These are phyloP conservation scores for Durio zibethinus DNA, from an alignment of 345 rosid species.

Conservation along the genomic window DNA sequence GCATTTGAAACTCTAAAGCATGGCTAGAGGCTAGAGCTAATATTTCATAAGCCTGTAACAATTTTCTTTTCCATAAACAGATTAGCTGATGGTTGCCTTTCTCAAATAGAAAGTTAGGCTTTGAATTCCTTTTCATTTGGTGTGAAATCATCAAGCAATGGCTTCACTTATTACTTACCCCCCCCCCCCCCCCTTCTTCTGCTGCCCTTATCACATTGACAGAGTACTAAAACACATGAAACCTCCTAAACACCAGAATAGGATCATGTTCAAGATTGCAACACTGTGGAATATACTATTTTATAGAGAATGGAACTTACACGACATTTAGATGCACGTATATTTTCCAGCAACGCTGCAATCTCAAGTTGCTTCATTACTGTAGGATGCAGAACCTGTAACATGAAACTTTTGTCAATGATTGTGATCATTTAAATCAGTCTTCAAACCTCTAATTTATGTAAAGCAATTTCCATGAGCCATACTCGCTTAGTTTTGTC, in stretches of 20 bases:
- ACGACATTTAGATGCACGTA: constrained; percentile 52
- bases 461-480: constrained; percentile 1
- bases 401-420: constrained; percentile 8
- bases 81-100: not conserved
- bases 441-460: not conserved
- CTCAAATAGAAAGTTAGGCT: not conserved
- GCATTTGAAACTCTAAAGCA: not conserved
- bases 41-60: not conserved
- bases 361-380: constrained; percentile 81
- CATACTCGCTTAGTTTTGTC: constrained; percentile 84
- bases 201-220: not conserved
- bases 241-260: not conserved
- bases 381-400: constrained; percentile 69
- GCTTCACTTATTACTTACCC: not conserved
- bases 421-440: not conserved
- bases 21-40: not conserved
- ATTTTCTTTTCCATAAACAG: not conserved
- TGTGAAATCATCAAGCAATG: not conserved
- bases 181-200: not conserved
- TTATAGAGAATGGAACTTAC: constrained; percentile 41
- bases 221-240: not conserved
- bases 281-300: not conserved
- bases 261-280: not conserved
- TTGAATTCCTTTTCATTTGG: not conserved
- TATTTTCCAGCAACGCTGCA: constrained; percentile 49